phyloP scores from a whole-genome alignment of 2,329 filamentous ascomycete species.

The Calycina marina region DNA sequence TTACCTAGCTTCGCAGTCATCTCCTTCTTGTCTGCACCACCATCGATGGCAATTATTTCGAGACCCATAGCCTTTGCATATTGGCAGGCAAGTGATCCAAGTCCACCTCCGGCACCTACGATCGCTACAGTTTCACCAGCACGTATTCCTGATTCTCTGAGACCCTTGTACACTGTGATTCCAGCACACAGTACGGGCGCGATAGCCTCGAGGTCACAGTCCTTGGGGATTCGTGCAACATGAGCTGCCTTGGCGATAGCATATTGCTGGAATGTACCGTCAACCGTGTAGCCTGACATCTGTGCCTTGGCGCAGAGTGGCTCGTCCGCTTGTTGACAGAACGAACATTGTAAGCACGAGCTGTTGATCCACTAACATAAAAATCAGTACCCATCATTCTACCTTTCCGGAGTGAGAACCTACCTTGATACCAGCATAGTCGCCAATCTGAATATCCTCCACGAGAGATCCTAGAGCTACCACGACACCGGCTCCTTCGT shows the following conservation, averaged over 20 bases:
- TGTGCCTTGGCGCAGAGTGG: conserved; percentile 62
- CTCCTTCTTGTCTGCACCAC: conserved; percentile 64
- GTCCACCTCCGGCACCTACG: conserved; percentile 73
- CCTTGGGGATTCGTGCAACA: conserved; percentile 68
- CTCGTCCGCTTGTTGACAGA: conserved; percentile 71
- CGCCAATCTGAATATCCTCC: conserved; percentile 64
- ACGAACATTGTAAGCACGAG: conserved; percentile 68
- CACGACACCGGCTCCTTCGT: conserved; percentile 67
- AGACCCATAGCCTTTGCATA: conserved; percentile 88
- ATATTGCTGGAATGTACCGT: conserved; percentile 90
- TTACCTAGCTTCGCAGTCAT: conserved; percentile 58
- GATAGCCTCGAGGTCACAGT: conserved; percentile 59
- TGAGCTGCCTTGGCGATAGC: conserved; percentile 75
- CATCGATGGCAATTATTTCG: conserved; percentile 66
- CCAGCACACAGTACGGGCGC: conserved; percentile 73
- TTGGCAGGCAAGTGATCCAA: conserved; percentile 68
- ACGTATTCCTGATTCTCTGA: conserved; percentile 65
- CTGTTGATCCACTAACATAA: conserved; percentile 65
- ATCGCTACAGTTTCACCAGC: conserved; percentile 71
- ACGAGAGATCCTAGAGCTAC: conserved; percentile 69
- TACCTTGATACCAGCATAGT: conserved; percentile 68
- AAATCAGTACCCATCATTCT: conserved; percentile 2
- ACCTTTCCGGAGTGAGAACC: background rate
- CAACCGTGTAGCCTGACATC: conserved; percentile 83
- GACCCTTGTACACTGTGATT: conserved; percentile 80